Conservation (phyloP, 768 basidiomycete species). For the Podaxis mareebaensis region DNA sequence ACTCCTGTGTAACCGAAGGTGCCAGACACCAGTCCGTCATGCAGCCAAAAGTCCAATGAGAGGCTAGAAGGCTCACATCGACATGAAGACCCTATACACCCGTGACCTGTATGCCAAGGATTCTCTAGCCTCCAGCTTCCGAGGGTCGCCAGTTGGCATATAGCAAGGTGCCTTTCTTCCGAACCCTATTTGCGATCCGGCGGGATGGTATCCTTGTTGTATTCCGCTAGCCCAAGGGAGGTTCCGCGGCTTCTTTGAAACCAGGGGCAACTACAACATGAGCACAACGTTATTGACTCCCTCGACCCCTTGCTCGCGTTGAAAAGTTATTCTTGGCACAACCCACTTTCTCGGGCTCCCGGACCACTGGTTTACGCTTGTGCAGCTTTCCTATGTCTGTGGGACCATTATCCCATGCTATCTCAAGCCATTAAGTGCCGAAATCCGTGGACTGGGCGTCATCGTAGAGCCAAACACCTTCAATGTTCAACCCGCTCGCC, state of each 20-base stretch:
- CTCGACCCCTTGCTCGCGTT: not conserved
- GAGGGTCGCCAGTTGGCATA: not conserved
- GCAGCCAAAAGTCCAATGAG: not conserved
- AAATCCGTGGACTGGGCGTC: not conserved
- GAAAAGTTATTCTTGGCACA: not conserved
- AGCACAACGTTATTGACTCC: not conserved
- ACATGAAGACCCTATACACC: not conserved
- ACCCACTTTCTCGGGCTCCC: not conserved
- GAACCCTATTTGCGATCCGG: not conserved
- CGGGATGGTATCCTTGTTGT: not conserved
- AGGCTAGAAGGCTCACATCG: not conserved
- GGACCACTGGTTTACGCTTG: not conserved
- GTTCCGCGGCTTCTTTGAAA: not conserved
- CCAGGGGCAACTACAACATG: not conserved
- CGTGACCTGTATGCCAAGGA: not conserved
- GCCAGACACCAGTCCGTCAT: not conserved
- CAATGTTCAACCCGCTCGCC: not conserved
- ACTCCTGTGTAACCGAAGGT: not conserved
- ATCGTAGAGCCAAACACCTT: not conserved
- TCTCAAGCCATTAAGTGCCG: not conserved
- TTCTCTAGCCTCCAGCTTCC: not conserved
- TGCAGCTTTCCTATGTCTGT: not conserved
- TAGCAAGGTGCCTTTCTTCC: not conserved
- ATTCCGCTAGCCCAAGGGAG: not conserved
- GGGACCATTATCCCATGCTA: not conserved